Base-by-base conservation (phyloP, 352 stramenopile genomes). In the Aphanomyces stellatus region DNA sequence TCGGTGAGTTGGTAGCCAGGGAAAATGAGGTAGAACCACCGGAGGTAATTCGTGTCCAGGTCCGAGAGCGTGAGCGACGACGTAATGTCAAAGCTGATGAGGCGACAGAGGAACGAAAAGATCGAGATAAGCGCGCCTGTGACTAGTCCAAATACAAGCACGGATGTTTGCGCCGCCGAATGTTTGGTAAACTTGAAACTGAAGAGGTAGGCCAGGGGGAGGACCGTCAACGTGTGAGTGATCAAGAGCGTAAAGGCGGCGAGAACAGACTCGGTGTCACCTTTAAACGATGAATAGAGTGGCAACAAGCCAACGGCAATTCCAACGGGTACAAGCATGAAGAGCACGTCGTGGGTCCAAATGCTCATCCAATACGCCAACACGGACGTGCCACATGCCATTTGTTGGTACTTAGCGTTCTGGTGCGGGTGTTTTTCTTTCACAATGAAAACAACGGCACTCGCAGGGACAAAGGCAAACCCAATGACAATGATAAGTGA, bases 21-120 rank as follows among this genome's bases (percentile, higher is more conserved):
- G 51, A 90, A 87, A 6, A 88, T 65, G 57, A 90, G 51, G 56
- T 88, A 90, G 59, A 88, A 59, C 82, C 82, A 90, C 22, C 79
- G 77, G 24, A 91, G 69, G 30, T 88, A 91, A 62, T 86, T 83
- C 17, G 79, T 76, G 57, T 88, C 82, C 3, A 91, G 67, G 1
- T 73, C 74, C 5, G 82, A 81, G 3, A 90, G 66, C 22, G 78
- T 85, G n/a, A 90, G 74, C 19, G 71, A 48, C 7, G 19, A 17
- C 28, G 62, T 49, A 6, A 65, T 8, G 8, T 63, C 24, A 34
- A 85, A 88, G 59, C 87, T 75, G 6, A 91, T 79, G 27, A 91
- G 65, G 24, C 82, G 80, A 55, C 82, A 91, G 48, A 91, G 46
- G 53, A 91, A 88, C 37, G 82, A 91, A 57, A 91, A 85, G 48